Base-by-base conservation (phyloP, 2,329 filamentous ascomycete species). In the Beauveria australis region DNA sequence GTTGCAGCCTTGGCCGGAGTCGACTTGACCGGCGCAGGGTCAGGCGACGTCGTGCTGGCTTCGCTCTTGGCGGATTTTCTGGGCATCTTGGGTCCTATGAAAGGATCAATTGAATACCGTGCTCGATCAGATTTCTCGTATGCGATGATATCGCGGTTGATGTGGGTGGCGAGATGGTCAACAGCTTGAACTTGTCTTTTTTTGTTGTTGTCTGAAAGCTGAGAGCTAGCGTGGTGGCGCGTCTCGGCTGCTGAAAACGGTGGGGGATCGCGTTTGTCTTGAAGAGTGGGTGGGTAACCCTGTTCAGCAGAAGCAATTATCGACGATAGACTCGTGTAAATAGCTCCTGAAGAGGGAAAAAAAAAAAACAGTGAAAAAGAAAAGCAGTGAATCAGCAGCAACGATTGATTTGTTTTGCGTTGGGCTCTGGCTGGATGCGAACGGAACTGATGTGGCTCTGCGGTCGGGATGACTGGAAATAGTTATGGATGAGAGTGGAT, bases 61-160 rank as follows among this genome's bases (percentile, higher is more conserved):
- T 61, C 59, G 53, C 59, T 57, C 41, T 61, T 61, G 53, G 19
- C 19, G 19, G 59, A 49, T 57, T 54, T 53, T 55, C 52, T 54
- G 30, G 59, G 41, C 59, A 60, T 60, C 18, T 54, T 54, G 49
- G 28, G 3, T 16, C 52, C 12, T 5, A 24, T 24, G 6, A 2
- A 24, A 24, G n/a, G 12, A 5, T 37, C 18, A 14, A 28, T 28
- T 51, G 22, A 33, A 33, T 24, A 30, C 18, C 5, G 37, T 19
- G 14, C n/a, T 6, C 22, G 16, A 12, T 28, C 10, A 3, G n/a
- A 5, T 10, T 6, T 18, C 3, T 37, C 41, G 41, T 43, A 43
- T 19, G 41, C 41, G 12, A 37, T 37, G 33, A 37, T 37, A 37
- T 37, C 30, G 18, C 14, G 6, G 9, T 19, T 55, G 19, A 24